These are phyloP conservation scores for Coleophoma crateriformis DNA, from an alignment of 2,329 filamentous ascomycete species.

Conservation along the genomic window DNA sequence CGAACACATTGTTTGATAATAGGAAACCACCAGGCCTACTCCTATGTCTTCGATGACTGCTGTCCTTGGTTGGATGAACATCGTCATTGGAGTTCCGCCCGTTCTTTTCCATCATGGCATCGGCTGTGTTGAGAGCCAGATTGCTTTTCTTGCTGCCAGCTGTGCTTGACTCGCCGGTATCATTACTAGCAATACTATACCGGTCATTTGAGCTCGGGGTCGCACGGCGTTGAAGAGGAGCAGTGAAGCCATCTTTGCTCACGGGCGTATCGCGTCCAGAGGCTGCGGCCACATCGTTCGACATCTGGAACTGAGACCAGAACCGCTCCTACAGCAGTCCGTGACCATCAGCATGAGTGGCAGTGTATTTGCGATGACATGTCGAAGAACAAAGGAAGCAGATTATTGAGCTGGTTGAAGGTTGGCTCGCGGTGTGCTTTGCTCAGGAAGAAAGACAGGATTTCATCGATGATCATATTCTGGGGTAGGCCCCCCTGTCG, in stretches of 20 bases:
- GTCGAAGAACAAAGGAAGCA: too few relatives aligned
- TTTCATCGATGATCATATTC: too few relatives aligned
- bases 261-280: too few relatives aligned
- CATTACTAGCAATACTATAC: constrained; percentile 33
- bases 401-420: too few relatives aligned
- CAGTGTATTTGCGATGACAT: too few relatives aligned
- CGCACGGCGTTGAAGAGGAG: constrained; percentile 12
- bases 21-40: constrained; percentile 24
- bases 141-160: constrained; percentile 25
- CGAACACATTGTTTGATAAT: constrained; percentile 19
- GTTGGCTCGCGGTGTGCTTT: too few relatives aligned
- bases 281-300: too few relatives aligned
- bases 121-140: constrained; percentile 3
- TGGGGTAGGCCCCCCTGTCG: too few relatives aligned
- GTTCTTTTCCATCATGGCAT: not conserved
- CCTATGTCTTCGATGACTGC: constrained; percentile 20
- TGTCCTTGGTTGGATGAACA: constrained; percentile 10
- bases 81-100: not conserved
- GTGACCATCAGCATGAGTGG: too few relatives aligned
- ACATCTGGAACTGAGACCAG: too few relatives aligned
- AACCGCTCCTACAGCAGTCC: too few relatives aligned
- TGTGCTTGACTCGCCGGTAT: constrained; percentile 39
- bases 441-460: too few relatives aligned
- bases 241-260: not conserved
- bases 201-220: constrained; percentile 16